Conservation (phyloP, 495 filamentous ascomycete genomes). For the Hypomontagnella monticulosa region DNA sequence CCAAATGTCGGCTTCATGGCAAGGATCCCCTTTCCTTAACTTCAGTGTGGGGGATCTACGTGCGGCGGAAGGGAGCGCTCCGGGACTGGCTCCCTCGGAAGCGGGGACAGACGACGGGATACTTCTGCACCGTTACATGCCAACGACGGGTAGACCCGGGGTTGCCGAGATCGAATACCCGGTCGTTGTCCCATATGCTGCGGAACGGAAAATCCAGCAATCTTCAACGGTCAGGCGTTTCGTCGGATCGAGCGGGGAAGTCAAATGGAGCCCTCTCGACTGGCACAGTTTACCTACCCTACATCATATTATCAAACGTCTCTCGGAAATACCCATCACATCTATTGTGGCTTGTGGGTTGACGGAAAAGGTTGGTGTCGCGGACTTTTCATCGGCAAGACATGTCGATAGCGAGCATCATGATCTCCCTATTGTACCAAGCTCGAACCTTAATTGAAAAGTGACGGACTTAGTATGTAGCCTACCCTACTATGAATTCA, state of each 20-base stretch:
- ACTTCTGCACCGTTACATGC: conserved; percentile 15
- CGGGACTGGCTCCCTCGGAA: conserved; percentile 8
- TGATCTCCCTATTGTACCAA: not conserved
- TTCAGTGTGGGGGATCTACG: conserved; percentile 5
- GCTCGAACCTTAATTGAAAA: no score
- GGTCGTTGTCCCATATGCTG: conserved; percentile 12
- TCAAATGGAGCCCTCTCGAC: conserved; percentile 13
- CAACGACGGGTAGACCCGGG: conserved; percentile 11
- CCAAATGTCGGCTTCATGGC: conserved; percentile 9
- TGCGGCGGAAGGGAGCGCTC: not conserved
- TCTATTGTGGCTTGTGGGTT: conserved; percentile 8
- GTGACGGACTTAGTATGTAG: no score
- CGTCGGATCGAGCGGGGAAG: not conserved
- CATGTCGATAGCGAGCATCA: not conserved
- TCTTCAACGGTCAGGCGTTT: not conserved
- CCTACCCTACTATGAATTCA: no score
- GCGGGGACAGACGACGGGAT: conserved; percentile 13
- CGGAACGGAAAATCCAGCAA: conserved; percentile 11
- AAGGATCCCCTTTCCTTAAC: conserved; percentile 9
- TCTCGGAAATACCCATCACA: not conserved
- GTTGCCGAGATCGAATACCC: conserved; percentile 9
- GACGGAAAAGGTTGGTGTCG: conserved; percentile 9
- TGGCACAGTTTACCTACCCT: conserved; percentile 19
- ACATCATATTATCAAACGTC: conserved; percentile 13
- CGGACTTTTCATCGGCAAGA: conserved; percentile 19